Base-by-base conservation (phyloP, 2,329 filamentous ascomycete species). In the Trichoderma arundinaceum region DNA sequence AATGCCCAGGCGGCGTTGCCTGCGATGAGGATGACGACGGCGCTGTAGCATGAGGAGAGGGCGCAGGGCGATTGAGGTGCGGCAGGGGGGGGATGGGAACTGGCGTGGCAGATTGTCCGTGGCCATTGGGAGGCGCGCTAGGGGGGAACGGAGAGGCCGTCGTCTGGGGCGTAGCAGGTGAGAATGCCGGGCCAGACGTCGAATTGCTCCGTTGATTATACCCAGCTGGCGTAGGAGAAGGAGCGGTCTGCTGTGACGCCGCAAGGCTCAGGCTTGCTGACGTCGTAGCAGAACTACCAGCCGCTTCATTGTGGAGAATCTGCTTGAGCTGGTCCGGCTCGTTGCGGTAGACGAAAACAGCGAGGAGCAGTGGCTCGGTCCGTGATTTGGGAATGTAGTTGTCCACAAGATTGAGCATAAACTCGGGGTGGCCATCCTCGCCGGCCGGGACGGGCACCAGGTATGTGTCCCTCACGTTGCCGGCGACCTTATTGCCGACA, bases 401-500 rank as follows among this genome's bases (percentile, higher is more conserved):
- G 71, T 94, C 90, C 68, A 92, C 89, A n/a, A 98, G 84, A 73
- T 96, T 91, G 67, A 92, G 86, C 76, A 97, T 88, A 72, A 97
- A 97, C 68, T 94, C 91, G 0, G 95, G 94, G 49, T 94, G 86
- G 57, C 85, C 86, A 39, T 82, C 83, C 32, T 86, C 83, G 32
- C 92, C 92, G 5, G 88, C 84, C 38, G 92, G 87, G 4, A 98
- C 87, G 0, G 95, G 94, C 9, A 97, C 90, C 38, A 98, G 85
- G 76, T 98, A 98, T 1, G 94, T 92, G 74, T 98, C 94, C 67
- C 93, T 90, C 56, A 97, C 90, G 67, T 92, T 90, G 19, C 88
- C 85, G 35, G 88, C 79, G 1, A 86, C 85, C 75, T 91, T 90
- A 74, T 94, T 91, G 13, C 89, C 89, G 7, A 97, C 85, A 1